Evolutionary conservation across 768 basidiomycete species (phyloP).

Genomic region (Agaricus subrufescens): DNA sequence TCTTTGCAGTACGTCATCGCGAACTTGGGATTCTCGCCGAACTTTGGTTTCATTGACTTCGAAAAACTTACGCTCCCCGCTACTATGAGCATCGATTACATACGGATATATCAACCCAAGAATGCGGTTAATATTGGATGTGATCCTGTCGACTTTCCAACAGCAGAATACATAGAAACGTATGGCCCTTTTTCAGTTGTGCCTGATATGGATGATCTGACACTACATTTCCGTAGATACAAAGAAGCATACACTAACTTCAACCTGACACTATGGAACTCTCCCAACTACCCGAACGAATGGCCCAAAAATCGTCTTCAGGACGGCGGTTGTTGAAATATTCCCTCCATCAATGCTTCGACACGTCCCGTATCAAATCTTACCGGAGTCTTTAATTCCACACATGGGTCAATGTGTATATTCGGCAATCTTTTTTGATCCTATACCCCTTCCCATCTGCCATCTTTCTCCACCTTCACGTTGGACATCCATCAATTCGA

Average conservation of each 20-base stretch:
- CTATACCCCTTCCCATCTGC: neutral
- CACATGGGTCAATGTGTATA: neutral
- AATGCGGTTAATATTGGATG: slow-evolving; percentile 53
- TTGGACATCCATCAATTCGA: neutral
- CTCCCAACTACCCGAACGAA: slow-evolving; percentile 25
- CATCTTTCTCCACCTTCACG: neutral
- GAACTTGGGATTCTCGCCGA: slow-evolving; percentile 65
- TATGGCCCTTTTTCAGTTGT: slow-evolving; percentile 26
- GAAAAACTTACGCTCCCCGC: slow-evolving; percentile 48
- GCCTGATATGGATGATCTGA: neutral
- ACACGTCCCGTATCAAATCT: neutral
- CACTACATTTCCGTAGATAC: slow-evolving; percentile 21
- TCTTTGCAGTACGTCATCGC: slow-evolving; percentile 56
- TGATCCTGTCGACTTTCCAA: slow-evolving; percentile 72
- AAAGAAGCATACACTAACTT: slow-evolving; percentile 35
- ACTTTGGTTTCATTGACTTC: slow-evolving; percentile 65
- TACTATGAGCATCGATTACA: slow-evolving; percentile 73
- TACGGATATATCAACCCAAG: slow-evolving; percentile 67
- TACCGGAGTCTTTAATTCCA: neutral
- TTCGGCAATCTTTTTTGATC: neutral
- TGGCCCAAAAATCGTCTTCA: slow-evolving; percentile 35
- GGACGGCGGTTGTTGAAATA: slow-evolving; percentile 8
- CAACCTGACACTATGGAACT: slow-evolving; percentile 36
- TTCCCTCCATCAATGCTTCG: neutral
- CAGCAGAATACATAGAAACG: slow-evolving; percentile 69